A percentile compares a stretch with the other conserved stretches of the same genome.
These are phyloP conservation scores for Populus alba DNA, from an alignment of 345 rosid species.

Conservation along the genomic window DNA sequence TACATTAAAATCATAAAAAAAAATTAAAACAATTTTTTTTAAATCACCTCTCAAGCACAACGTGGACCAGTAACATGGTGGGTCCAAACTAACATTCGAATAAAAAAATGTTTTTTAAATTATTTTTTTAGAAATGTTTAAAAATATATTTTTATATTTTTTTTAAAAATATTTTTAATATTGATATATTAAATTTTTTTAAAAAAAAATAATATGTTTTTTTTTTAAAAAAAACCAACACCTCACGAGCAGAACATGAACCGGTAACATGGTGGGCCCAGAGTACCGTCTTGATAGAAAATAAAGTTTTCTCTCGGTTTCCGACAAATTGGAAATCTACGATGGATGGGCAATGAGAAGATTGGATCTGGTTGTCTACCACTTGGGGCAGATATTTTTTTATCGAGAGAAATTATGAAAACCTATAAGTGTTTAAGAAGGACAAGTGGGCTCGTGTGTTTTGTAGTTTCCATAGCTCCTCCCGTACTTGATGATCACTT, in stretches of 20 bases:
- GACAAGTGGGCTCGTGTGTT: neutral
- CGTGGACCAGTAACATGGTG: too few species aligned
- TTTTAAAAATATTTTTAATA: too few species aligned
- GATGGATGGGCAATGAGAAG: neutral
- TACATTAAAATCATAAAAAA: too few species aligned
- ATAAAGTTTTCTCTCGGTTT: neutral
- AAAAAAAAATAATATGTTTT: too few species aligned
- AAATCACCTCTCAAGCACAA: too few species aligned
- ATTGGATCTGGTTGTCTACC: conserved; percentile 27
- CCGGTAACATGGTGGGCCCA: neutral
- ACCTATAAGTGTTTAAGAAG: neutral
- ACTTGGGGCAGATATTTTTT: conserved; percentile 8
- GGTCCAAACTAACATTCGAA: accelerated
- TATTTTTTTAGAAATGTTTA: too few species aligned
- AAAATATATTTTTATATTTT: too few species aligned
- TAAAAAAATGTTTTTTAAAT: too few species aligned
- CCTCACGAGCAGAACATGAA: neutral
- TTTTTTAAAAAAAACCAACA: too few species aligned
- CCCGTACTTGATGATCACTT: neutral
- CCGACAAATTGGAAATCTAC: neutral
- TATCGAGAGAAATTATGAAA: neutral
- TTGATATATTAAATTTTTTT: too few species aligned
- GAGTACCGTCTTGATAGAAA: neutral
- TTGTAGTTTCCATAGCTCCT: neutral
- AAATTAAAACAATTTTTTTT: too few species aligned